Conservation (phyloP, 768 basidiomycete species). For the Mycena albidolilacea region DNA sequence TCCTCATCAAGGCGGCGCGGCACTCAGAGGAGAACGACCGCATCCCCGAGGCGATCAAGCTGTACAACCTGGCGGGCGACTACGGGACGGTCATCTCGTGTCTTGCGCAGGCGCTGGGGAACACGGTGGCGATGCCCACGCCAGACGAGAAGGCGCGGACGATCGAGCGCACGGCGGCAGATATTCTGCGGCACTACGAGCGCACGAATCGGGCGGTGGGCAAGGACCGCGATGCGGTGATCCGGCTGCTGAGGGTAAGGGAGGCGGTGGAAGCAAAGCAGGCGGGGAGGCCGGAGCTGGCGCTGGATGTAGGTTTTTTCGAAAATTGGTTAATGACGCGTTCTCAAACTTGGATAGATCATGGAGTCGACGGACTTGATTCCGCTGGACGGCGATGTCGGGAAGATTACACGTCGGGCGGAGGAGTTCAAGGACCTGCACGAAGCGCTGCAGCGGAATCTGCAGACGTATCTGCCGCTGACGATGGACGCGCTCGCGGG, state of each 20-base stretch:
- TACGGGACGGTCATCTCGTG: slow-evolving; percentile 90
- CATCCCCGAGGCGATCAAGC: slow-evolving; percentile 90
- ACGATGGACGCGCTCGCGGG: slow-evolving; percentile 94
- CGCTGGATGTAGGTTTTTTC: slow-evolving; percentile 78
- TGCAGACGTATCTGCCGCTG: slow-evolving; percentile 89
- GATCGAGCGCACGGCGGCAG: slow-evolving; percentile 82
- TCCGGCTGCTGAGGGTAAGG: slow-evolving; percentile 83
- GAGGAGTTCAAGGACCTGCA: slow-evolving; percentile 93
- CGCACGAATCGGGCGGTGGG: slow-evolving; percentile 81
- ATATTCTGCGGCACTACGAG: slow-evolving; percentile 87
- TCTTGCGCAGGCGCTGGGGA: slow-evolving; percentile 90
- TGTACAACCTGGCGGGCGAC: slow-evolving; percentile 96
- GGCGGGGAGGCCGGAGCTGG: slow-evolving; percentile 78
- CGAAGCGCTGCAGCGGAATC: slow-evolving; percentile 89
- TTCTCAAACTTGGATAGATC: slow-evolving; percentile 60
- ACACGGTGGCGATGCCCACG: slow-evolving; percentile 78
- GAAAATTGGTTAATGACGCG: not conserved
- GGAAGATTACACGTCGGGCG: slow-evolving; percentile 86
- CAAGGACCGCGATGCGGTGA: slow-evolving; percentile 80
- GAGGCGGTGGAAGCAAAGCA: slow-evolving; percentile 86
- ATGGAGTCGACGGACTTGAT: slow-evolving; percentile 91
- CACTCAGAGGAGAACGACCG: slow-evolving; percentile 89
- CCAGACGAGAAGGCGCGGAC: slow-evolving; percentile 74
- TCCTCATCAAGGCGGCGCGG: slow-evolving; percentile 87
- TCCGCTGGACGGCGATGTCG: slow-evolving; percentile 88